Percentiles rank a stretch among this genome's conserved stretches.
These are phyloP conservation scores for Rhizopus delemar DNA, from an alignment of 371 early-diverging fungal species.

Conservation along the genomic window DNA sequence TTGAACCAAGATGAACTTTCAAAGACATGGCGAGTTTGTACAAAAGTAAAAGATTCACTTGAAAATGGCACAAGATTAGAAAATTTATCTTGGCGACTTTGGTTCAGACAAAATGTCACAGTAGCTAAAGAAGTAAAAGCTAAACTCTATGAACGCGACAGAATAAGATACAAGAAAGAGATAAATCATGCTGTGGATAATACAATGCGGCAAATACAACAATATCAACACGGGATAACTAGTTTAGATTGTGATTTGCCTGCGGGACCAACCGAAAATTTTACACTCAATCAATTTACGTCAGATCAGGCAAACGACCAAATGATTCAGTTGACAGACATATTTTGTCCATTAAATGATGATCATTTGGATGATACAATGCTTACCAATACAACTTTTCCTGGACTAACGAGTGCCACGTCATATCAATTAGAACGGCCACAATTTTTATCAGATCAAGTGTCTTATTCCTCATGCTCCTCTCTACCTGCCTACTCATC, in stretches of 20 bases:
- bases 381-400: not conserved
- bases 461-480: no score
- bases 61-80: constrained; percentile 85
- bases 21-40: constrained; percentile 82
- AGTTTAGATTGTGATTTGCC: not conserved
- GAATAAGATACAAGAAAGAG: constrained; percentile 2
- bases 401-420: no score
- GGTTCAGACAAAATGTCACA: constrained; percentile 76
- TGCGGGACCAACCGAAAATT: constrained; percentile 22
- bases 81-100: constrained; percentile 87
- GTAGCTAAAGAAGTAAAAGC: constrained; percentile 21
- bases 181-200: no score
- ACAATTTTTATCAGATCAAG: no score
- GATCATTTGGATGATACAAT: not conserved
- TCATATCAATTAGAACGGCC: no score
- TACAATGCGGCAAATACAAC: not conserved
- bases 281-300: constrained; percentile 42
- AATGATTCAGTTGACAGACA: constrained; percentile 39
- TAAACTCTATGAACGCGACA: constrained; percentile 11
- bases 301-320: constrained; percentile 51
- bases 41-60: constrained; percentile 87
- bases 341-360: constrained; percentile 1
- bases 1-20: constrained; percentile 75
- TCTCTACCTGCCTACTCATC: not conserved
- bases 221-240: constrained; percentile 10